Evolutionary conservation across 306 rosid species (phyloP).

Genomic region (Dryas drummondii): DNA sequence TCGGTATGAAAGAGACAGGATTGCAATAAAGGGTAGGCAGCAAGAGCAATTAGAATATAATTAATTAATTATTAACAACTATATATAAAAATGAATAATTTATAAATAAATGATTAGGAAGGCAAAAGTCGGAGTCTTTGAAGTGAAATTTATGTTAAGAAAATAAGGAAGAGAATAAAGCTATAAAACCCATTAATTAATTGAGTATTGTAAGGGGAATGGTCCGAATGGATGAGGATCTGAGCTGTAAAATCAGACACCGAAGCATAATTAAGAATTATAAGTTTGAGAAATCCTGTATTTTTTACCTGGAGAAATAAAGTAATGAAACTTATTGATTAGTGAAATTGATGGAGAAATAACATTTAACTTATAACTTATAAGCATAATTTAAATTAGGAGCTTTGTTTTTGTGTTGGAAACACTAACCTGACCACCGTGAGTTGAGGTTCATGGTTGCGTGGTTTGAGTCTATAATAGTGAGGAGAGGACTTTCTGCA

Average conservation of each 20-base stretch:
- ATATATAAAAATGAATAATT: neutral
- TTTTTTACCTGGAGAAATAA: constrained; percentile 20
- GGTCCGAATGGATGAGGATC: constrained; percentile 25
- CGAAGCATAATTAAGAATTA: neutral
- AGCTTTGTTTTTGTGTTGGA: neutral
- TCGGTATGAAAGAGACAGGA: constrained; percentile 41
- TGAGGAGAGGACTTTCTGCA: neutral
- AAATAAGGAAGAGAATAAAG: neutral
- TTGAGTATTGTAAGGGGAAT: constrained; percentile 7
- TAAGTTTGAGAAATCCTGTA: constrained; percentile 9
- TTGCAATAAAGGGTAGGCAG: constrained; percentile 27
- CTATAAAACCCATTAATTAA: neutral
- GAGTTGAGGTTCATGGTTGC: neutral
- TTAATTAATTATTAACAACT: neutral
- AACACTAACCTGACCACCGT: neutral
- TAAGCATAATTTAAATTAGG: neutral
- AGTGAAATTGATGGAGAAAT: neutral
- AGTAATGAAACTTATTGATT: neutral
- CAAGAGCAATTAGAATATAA: constrained; percentile 14
- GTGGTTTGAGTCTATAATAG: neutral
- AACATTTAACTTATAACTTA: neutral
- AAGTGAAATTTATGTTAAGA: neutral
- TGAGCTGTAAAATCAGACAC: constrained; percentile 23
- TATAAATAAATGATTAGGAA: neutral
- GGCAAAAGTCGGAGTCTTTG: constrained; percentile 2